Base-by-base conservation (phyloP, 75 land plant genomes). In the Sequoiadendron giganteum region DNA sequence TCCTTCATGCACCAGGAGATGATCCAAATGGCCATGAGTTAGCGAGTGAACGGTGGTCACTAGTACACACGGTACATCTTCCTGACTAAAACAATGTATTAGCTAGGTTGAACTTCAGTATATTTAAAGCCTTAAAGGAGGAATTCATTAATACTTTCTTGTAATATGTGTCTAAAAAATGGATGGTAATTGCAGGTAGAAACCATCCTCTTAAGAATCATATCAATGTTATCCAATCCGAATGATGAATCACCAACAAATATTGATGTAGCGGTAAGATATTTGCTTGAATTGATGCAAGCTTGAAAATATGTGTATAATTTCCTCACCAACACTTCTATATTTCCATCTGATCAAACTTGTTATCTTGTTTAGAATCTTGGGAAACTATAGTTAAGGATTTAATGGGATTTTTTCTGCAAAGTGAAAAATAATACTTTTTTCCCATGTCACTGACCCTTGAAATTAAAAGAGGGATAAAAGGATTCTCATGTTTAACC, bases 1-100 rank as follows among this genome's bases (percentile, higher is more conserved):
- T 97, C 65, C 96, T 97, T 72, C 99, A 97, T 87, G 91, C 98
- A 15, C 99, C 96, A 75, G 99, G 99, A 39, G 99, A 96, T 88
- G 99, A 96, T 83, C 97, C 97, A 28, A 97, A 96, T 92, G 97
- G 98, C 28, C 96, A 97, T 89, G 98, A 96, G 88, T 93, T 96
- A 70, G 97, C 97, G 19, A 96, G 98, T 91, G 97, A 96, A 87
- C 95, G 96, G 42, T 96, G 97, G 98, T 89, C 93, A 18, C 96
- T 96, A 21, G 94, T 94, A 10, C 95, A 95, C 86, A 95, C 96
- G 76, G 95, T 94, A 92, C 77, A 34, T 75, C 14, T 10, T 10
- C 38, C 38, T 75, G 38, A 34, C 16, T 34, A 32, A 34, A 68
- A 68, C 72, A 75, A 34, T 75, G 38, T 75, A 32, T 75, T 75